Evolutionary conservation across 306 rosid species (phyloP).

Genomic region (Canavalia ensiformis): DNA sequence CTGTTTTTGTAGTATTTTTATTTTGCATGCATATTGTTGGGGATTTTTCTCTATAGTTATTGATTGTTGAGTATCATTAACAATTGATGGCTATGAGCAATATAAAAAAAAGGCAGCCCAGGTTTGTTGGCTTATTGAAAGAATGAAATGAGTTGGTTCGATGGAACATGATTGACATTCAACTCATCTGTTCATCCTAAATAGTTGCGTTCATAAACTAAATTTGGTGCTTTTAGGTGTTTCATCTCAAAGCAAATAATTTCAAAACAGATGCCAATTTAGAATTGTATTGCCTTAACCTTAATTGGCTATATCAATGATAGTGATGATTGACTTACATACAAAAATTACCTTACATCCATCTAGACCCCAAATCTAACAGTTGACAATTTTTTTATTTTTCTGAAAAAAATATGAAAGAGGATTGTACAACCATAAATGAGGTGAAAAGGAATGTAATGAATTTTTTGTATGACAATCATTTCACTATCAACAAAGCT

Average conservation of each 20-base stretch:
- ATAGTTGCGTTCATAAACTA: not conserved
- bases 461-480: too few species aligned
- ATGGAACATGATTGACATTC: constrained; percentile 17
- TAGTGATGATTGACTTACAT: too few species aligned
- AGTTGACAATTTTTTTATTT: too few species aligned
- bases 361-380: too few species aligned
- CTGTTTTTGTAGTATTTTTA: constrained; percentile 25
- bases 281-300: too few species aligned
- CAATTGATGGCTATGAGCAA: constrained; percentile 4
- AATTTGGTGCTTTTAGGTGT: not conserved
- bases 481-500: too few species aligned
- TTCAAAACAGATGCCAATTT: not conserved
- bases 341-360: too few species aligned
- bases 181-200: constrained; percentile 24
- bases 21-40: constrained; percentile 14
- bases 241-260: not conserved
- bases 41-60: not conserved
- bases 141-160: constrained; percentile 24
- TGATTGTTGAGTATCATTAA: constrained; percentile 9
- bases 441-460: too few species aligned
- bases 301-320: too few species aligned
- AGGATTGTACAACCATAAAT: too few species aligned
- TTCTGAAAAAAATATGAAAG: too few species aligned
- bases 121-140: constrained; percentile 32
- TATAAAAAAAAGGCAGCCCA: not conserved